Evolutionary conservation across 305 asterid genomes (phyloP).

Genomic region (Stenogyne calaminthoides): DNA sequence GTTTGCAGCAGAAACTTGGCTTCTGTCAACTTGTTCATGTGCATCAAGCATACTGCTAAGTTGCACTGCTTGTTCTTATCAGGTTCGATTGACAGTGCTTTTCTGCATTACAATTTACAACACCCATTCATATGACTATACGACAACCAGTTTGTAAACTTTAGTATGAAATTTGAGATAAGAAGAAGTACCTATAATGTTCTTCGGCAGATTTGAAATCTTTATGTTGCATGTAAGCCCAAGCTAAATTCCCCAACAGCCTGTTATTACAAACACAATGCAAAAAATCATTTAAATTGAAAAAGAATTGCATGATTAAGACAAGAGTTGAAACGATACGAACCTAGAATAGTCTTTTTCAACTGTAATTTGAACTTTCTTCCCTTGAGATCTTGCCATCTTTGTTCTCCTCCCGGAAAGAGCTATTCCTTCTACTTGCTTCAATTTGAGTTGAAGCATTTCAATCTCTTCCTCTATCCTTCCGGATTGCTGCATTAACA

Average conservation of each 20-base stretch:
- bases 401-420: constrained; percentile 75
- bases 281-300: constrained; percentile 14
- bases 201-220: constrained; percentile 82
- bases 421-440: constrained; percentile 67
- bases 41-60: constrained; percentile 84
- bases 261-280: constrained; percentile 35
- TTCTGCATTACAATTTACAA: constrained; percentile 47
- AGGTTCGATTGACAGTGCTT: constrained; percentile 73
- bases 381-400: constrained; percentile 89
- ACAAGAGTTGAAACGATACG: not conserved
- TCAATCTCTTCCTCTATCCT: constrained; percentile 76
- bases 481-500: constrained; percentile 67
- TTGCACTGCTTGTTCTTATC: constrained; percentile 96
- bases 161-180: not conserved
- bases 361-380: constrained; percentile 66
- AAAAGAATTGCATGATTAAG: not conserved
- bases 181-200: constrained; percentile 57
- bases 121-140: too few species aligned
- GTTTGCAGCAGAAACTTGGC: constrained; percentile 82
- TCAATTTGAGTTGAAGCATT: constrained; percentile 61
- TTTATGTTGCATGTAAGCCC: constrained; percentile 80
- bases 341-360: constrained; percentile 92
- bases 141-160: not conserved
- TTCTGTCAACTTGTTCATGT: constrained; percentile 67
- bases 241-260: constrained; percentile 89